Evolutionary conservation across 2,329 filamentous ascomycete genomes (phyloP).

Genomic region (Neonectria ditissima): DNA sequence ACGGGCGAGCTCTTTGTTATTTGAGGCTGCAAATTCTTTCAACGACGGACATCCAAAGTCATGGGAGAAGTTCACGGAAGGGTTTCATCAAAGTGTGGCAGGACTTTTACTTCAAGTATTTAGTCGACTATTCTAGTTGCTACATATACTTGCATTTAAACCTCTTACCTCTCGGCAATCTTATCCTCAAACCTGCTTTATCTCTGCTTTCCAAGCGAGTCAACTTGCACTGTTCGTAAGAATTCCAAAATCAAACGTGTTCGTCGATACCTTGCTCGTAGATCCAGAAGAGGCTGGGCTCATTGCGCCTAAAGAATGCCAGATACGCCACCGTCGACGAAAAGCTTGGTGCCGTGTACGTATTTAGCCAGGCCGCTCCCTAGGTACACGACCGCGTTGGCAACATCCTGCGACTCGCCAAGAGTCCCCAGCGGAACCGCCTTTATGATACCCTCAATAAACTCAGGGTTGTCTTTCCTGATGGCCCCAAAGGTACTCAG

Average conservation of each 20-base stretch:
- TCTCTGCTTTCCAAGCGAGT: too few relatives aligned
- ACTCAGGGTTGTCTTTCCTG: conserved; percentile 22
- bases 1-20: too few relatives aligned
- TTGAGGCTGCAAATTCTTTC: too few relatives aligned
- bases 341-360: conserved; percentile 34
- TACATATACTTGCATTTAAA: too few relatives aligned
- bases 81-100: too few relatives aligned
- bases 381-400: conserved; percentile 42
- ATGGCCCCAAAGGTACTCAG: conserved; percentile 32
- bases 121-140: too few relatives aligned
- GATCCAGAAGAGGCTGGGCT: not conserved
- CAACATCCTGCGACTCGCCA: conserved; percentile 36
- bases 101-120: too few relatives aligned
- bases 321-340: conserved; percentile 41
- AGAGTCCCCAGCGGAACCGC: conserved; percentile 30
- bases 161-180: too few relatives aligned
- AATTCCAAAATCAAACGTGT: not conserved
- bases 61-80: too few relatives aligned
- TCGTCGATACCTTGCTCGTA: not conserved
- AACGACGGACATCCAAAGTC: too few relatives aligned
- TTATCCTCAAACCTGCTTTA: too few relatives aligned
- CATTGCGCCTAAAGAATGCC: not conserved
- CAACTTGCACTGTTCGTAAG: not conserved
- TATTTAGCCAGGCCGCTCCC: conserved; percentile 38
- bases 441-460: conserved; percentile 15